Evolutionary conservation across 225 moss, liverwort and hornwort species (phyloP), one percentile per base, ranked within the genome.

Genomic region (Physcomitrium patens): DNA sequence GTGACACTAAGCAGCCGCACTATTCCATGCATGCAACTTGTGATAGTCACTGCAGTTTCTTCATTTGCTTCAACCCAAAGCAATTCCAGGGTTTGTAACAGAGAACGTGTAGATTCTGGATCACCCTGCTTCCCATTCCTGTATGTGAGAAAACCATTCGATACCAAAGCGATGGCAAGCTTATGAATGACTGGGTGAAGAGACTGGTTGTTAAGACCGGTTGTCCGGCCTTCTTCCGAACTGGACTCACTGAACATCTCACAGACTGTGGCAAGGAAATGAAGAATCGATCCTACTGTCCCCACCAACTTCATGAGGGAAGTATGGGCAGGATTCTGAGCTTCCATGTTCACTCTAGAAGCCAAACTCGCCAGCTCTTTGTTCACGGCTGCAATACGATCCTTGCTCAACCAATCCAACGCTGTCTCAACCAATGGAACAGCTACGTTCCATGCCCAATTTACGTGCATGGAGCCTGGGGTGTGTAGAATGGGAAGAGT

Each of bases 401-500:
- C 90, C 24, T 83, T 73, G 17, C 79, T 88, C 58, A 97, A 43
- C 94, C 94, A 94, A 15, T 86, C 91, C 10, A 89, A 74, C 20
- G 91, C 92, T 19, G 89, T 90, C 65, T 90, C 87, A 31, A 97
- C 76, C 84, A 94, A 79, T 11, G 92, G 89, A 17, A 86, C 76
- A 15, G 96, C 96, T 22, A 84, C 82, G 7, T 79, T 79, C 96
- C 96, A 94, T 7, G 94, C 70, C 96, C 96, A 97, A 50, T 87
- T 90, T 23, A 70, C 42, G 60, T 89, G 82, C 12, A 69, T 62
- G 2, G 59, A 63, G 44, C 69, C 74, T 51, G 77, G 79, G 12
- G 82, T 78, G 73, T 86, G 92, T 7, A 87, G 65, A 2, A 64
- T 61, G 14, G 91, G 92, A 20, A 97, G 90, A 49, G 91, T 94